Evolutionary conservation across 176 grass and related monocot species (phyloP).

Genomic region (Cenchrus americanus): DNA sequence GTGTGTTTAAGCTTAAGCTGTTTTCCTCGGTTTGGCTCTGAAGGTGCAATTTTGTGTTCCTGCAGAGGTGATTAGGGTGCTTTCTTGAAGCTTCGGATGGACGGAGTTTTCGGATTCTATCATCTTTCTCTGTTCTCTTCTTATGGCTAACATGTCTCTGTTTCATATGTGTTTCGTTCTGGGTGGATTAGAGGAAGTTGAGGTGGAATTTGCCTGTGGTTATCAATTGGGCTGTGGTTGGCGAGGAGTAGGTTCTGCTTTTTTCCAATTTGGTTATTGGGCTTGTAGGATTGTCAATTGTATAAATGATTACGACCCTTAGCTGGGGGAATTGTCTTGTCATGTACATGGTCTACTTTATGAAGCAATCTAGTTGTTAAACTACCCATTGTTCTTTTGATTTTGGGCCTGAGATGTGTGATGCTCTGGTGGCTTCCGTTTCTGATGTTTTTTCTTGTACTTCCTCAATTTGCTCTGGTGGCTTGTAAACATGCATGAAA

Average conservation of each 20-base stretch:
- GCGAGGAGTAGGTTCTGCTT: slow-evolving; percentile 30
- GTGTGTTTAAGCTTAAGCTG: neutral
- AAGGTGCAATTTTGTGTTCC: neutral
- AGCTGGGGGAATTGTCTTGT: slow-evolving; percentile 16
- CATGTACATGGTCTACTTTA: slow-evolving; percentile 51
- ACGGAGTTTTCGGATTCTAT: slow-evolving; percentile 17
- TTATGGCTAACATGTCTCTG: slow-evolving; percentile 25
- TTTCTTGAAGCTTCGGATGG: slow-evolving; percentile 23
- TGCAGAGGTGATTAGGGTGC: slow-evolving; percentile 51
- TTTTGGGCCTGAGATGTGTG: neutral
- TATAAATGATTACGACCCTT: slow-evolving; percentile 35
- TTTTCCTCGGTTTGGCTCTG: slow-evolving; percentile 28
- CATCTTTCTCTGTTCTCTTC: slow-evolving; percentile 10
- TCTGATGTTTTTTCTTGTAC: neutral
- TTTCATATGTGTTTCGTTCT: slow-evolving; percentile 23
- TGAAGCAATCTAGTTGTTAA: slow-evolving; percentile 18
- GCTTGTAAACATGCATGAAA: neutral
- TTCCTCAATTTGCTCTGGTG: neutral
- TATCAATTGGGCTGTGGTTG: slow-evolving; percentile 34
- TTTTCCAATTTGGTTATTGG: slow-evolving; percentile 26
- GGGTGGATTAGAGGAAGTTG: slow-evolving; percentile 35
- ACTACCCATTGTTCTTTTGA: neutral
- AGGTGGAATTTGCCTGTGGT: slow-evolving; percentile 42
- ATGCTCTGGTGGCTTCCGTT: neutral
- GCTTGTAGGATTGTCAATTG: slow-evolving; percentile 51